Evolutionary conservation across 2,329 filamentous ascomycete genomes (phyloP), one percentile per base, ranked within the genome.

Genomic region (Exophiala sp.): DNA sequence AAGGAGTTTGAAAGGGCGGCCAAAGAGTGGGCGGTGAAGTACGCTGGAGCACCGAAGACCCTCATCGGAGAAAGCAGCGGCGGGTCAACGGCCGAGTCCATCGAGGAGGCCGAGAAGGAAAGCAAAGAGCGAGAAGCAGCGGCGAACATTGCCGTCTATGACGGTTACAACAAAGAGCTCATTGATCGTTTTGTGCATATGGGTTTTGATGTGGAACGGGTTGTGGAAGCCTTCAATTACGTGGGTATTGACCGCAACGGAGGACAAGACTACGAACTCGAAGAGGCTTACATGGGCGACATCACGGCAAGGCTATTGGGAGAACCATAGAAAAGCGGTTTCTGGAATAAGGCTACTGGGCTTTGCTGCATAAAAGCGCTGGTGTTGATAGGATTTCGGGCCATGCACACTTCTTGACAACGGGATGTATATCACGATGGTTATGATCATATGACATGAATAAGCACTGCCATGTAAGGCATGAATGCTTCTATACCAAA

Each of bases 271-370:
- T 94, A 95, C 68, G 85, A 89, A 64, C 75, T 96, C n/a, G 89
- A 95, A 66, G 88, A 94, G 65, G 90, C 86, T 1, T 91, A 91
- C 63, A 89, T 95, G 81, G 90, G 89, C 3, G 91, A 96, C 63
- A 86, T 97, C 59, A 95, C 89, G 0, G 89, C 90, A 14, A 80
- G 87, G 54, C 80, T 97, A 5, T 83, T 96, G 33, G 88, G 88
- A 35, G 91, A 96, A 71, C 80, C 83, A 67, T 86, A 71, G 72
- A 14, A 7, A 14, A 18, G 11, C 6, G 16, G 10, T 18, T 10
- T 14, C 5, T 33, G 36, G 6, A 10, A 45, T 46, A 35, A 18
- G 36, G 18, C 6, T 38, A 24, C 29, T 32, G 24, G 11, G 32
- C n/a, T 43, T 41, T 47, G 50, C 34, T 52, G 57, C 54, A 57